Conservation (phyloP, 331 rosid genomes). For the Spiraea crenata region DNA sequence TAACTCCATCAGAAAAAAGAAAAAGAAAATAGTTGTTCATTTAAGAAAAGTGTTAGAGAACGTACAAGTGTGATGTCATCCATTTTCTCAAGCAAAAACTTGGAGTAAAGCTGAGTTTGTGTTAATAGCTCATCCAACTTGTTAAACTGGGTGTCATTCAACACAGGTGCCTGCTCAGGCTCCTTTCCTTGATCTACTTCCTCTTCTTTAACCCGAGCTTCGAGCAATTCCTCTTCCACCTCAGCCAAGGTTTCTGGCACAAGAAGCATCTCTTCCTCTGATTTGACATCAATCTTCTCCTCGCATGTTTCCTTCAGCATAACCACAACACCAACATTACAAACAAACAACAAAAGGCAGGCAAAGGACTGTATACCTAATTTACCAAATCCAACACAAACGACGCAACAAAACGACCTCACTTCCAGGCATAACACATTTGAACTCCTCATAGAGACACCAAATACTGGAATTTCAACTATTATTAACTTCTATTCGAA, state of each 20-base stretch:
- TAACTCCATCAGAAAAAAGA: conserved; percentile 14
- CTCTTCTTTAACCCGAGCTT: conserved; percentile 63
- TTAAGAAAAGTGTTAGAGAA: conserved; percentile 15
- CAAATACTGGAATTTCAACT: neutral
- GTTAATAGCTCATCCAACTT: conserved; percentile 90
- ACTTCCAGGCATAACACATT: too few species aligned
- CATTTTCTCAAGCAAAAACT: conserved; percentile 92
- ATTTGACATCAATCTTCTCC: conserved; percentile 37
- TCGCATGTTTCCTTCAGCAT: conserved; percentile 45
- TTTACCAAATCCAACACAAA: neutral
- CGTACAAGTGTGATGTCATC: conserved; percentile 75
- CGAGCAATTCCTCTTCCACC: conserved; percentile 63
- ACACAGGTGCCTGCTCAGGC: conserved; percentile 30
- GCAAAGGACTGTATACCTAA: neutral
- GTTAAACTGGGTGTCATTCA: conserved; percentile 65
- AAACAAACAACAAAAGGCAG: neutral
- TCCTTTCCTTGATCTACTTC: conserved; percentile 27
- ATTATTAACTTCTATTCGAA: neutral
- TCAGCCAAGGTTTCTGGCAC: conserved; percentile 42
- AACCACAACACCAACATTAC: neutral
- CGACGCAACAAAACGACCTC: neutral
- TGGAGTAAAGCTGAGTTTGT: conserved; percentile 77
- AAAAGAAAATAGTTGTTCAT: conserved; percentile 3
- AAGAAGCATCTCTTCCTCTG: conserved; percentile 36
- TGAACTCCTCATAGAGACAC: neutral